Conservation (phyloP, 176 grass and related monocot genomes). For the Elymus sibiricus region DNA sequence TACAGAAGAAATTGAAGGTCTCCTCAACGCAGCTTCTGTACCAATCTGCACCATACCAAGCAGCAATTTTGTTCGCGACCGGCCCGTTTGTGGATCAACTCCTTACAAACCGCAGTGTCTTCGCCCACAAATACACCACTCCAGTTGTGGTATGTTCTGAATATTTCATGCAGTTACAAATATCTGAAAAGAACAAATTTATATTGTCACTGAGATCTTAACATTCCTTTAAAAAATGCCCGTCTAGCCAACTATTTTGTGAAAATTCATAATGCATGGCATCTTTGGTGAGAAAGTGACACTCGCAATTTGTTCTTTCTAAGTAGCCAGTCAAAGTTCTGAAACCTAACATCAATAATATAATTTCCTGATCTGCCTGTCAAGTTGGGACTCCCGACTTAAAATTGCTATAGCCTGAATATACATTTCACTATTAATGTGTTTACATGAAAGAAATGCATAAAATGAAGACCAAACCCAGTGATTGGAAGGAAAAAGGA, state of each 20-base stretch:
- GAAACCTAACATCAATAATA: neutral
- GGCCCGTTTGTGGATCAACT: conserved; percentile 94
- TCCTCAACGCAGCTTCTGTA: conserved; percentile 96
- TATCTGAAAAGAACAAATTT: conserved; percentile 11
- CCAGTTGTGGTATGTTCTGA: conserved; percentile 70
- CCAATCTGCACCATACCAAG: conserved; percentile 89
- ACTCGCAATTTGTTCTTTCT: neutral
- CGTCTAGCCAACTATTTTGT: conserved; percentile 20
- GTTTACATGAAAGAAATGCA: neutral
- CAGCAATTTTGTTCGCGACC: conserved; percentile 79
- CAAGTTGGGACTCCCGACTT: too few species aligned
- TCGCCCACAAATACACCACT: conserved; percentile 72
- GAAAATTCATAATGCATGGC: conserved; percentile 9
- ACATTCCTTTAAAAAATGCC: neutral
- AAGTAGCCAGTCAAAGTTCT: neutral
- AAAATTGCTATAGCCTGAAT: neutral
- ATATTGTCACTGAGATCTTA: neutral
- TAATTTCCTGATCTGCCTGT: neutral
- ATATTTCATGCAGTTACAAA: conserved; percentile 20
- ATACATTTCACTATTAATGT: neutral
- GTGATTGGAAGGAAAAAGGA: neutral
- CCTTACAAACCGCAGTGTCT: conserved; percentile 82
- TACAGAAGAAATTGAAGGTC: conserved; percentile 98
- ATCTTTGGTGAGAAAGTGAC: conserved; percentile 2
- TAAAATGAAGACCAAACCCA: neutral